Evolutionary conservation across 306 rosid genomes (phyloP).

Genomic region (Corylus americana): DNA sequence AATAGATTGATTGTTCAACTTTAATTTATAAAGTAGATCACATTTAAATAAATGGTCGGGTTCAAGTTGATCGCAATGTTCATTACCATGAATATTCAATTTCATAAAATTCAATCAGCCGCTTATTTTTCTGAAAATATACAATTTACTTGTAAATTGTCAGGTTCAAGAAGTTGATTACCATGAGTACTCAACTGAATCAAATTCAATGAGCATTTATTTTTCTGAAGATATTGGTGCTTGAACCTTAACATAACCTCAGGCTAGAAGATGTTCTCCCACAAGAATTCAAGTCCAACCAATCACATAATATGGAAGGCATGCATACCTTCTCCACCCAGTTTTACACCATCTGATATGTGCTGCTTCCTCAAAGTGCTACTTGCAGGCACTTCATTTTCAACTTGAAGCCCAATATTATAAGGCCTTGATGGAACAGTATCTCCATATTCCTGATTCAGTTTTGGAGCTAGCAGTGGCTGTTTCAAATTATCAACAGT

Average conservation of each 20-base stretch:
- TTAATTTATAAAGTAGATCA: neutral
- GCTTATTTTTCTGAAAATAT: neutral
- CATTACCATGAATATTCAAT: neutral
- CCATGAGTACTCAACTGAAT: neutral
- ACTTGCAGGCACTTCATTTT: constrained; percentile 44
- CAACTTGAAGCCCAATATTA: constrained; percentile 45
- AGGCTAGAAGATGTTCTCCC: constrained; percentile 15
- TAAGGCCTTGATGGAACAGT: constrained; percentile 79
- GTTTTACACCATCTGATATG: constrained; percentile 40
- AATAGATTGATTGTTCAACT: neutral
- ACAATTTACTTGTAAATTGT: neutral
- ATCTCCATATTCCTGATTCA: constrained; percentile 78
- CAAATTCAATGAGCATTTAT: neutral
- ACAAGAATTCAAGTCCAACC: constrained; percentile 13
- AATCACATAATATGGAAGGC: constrained; percentile 24
- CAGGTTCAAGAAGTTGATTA: neutral
- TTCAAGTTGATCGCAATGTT: neutral
- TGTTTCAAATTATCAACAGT: constrained; percentile 42
- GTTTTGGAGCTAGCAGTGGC: constrained; percentile 44
- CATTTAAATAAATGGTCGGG: neutral
- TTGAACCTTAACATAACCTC: constrained; percentile 10
- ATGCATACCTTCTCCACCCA: constrained; percentile 64
- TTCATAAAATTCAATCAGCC: neutral
- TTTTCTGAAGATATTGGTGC: constrained; percentile 1
- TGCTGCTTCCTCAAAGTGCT: constrained; percentile 51